phyloP scores from a whole-genome alignment of 1,284 basidiomycete genomes.

The Puccinia polysora region DNA sequence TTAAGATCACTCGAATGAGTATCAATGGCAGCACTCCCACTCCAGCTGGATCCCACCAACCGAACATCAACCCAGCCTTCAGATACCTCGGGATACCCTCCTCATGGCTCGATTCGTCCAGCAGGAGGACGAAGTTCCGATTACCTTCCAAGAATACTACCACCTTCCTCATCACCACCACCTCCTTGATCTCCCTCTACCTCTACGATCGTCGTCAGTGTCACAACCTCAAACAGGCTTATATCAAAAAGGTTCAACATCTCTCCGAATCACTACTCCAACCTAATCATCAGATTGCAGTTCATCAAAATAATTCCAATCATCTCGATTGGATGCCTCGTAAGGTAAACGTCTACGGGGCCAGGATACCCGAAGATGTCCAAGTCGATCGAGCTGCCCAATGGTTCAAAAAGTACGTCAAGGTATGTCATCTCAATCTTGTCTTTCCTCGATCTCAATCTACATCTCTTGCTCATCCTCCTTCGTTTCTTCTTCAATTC shows the following conservation, averaged over 20 bases:
- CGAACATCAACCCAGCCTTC: constrained; percentile 39
- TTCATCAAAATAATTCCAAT: neutral
- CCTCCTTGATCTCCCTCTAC: constrained; percentile 50
- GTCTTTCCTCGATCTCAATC: neutral
- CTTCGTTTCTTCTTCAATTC: too few species aligned
- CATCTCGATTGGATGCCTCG: constrained; percentile 49
- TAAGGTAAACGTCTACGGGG: constrained; percentile 51
- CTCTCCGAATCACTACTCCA: constrained; percentile 49
- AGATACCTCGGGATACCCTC: constrained; percentile 38
- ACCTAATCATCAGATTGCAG: constrained; percentile 6
- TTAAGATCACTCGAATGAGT: too few species aligned
- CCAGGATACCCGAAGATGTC: constrained; percentile 52
- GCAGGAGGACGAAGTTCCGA: constrained; percentile 50
- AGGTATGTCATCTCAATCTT: constrained; percentile 42
- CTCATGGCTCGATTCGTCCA: constrained; percentile 47
- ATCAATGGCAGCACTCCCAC: too few species aligned
- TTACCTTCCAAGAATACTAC: constrained; percentile 52
- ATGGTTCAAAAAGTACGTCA: constrained; percentile 53
- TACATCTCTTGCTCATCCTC: too few species aligned
- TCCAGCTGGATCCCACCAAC: too few species aligned
- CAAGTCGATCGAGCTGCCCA: constrained; percentile 51
- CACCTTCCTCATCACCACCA: constrained; percentile 50
- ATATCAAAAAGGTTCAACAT: constrained; percentile 50
- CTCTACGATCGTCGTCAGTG: constrained; percentile 52
- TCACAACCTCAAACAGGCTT: constrained; percentile 49